These are phyloP conservation scores for Thelephora aurantiotincta DNA, from an alignment of 768 basidiomycete species.

Conservation along the genomic window DNA sequence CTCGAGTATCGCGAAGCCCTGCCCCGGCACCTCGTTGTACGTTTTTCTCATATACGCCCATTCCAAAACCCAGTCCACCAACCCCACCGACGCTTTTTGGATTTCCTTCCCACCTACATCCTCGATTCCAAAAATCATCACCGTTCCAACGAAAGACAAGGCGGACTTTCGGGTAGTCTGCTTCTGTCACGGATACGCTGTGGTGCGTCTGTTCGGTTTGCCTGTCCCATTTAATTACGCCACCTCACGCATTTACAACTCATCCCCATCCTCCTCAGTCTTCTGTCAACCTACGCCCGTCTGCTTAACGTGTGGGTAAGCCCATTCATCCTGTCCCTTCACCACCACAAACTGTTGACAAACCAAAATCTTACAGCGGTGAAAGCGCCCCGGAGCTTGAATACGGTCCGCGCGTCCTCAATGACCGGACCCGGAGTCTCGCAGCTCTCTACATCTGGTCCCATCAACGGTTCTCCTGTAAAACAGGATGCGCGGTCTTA, in stretches of 20 bases:
- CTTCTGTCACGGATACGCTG: conserved; percentile 95
- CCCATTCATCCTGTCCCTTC: conserved; percentile 8
- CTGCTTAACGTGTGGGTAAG: conserved; percentile 87
- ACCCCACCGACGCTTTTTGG: conserved; percentile 27
- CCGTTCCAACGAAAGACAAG: conserved; percentile 85
- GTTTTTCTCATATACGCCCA: conserved; percentile 10
- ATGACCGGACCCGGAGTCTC: conserved; percentile 2
- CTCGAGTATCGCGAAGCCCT: conserved; percentile 69
- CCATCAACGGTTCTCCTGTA: no score
- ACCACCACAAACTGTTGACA: conserved; percentile 1
- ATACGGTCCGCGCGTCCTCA: conserved; percentile 28
- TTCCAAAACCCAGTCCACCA: not conserved
- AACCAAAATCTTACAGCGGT: conserved; percentile 73
- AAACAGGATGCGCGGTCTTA: no score
- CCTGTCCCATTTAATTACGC: conserved; percentile 59
- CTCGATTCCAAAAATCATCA: no score
- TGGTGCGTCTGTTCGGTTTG: conserved; percentile 99
- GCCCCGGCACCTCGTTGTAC: conserved; percentile 82
- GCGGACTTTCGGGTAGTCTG: conserved; percentile 97
- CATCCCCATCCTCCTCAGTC: conserved; percentile 18
- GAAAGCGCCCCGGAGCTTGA: conserved; percentile 76
- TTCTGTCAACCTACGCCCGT: no score
- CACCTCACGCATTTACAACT: not conserved
- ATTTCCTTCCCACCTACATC: conserved; percentile 74
- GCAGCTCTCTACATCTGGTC: no score